These are phyloP conservation scores for Brachypodium distachyon DNA, from an alignment of 202 grass and related monocot genomes.

Conservation along the genomic window DNA sequence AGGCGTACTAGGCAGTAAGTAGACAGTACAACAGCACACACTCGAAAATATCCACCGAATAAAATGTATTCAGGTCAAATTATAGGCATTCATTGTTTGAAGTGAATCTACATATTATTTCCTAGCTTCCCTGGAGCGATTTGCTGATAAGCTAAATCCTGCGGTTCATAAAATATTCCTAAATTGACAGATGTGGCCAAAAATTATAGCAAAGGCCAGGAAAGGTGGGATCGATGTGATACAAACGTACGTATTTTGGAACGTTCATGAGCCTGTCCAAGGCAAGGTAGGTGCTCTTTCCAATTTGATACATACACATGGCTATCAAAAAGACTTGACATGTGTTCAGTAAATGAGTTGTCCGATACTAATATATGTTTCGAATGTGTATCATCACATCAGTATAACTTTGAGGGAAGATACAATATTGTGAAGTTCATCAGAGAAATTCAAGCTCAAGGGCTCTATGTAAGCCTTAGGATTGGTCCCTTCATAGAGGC, in stretches of 20 bases:
- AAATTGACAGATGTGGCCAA: conserved; percentile 80
- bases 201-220: conserved; percentile 67
- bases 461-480: conserved; percentile 62
- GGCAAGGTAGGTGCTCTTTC: conserved; percentile 35
- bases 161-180: background rate
- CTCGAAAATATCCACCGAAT: background rate
- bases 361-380: background rate
- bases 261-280: conserved; percentile 72
- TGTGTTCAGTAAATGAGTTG: background rate
- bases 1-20: background rate
- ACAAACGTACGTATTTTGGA: conserved; percentile 97
- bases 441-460: conserved; percentile 50
- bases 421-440: conserved; percentile 81
- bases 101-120: background rate
- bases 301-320: background rate
- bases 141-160: background rate
- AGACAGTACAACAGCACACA: background rate
- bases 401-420: conserved; percentile 90
- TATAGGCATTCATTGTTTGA: background rate
- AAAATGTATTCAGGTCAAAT: background rate
- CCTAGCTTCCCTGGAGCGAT: background rate
- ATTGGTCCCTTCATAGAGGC: conserved; percentile 78
- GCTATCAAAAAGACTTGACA: background rate
- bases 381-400: background rate
- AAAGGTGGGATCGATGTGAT: conserved; percentile 82